Base-by-base conservation (phyloP, 2,329 filamentous ascomycete species). In the Exophiala oligosperma region DNA sequence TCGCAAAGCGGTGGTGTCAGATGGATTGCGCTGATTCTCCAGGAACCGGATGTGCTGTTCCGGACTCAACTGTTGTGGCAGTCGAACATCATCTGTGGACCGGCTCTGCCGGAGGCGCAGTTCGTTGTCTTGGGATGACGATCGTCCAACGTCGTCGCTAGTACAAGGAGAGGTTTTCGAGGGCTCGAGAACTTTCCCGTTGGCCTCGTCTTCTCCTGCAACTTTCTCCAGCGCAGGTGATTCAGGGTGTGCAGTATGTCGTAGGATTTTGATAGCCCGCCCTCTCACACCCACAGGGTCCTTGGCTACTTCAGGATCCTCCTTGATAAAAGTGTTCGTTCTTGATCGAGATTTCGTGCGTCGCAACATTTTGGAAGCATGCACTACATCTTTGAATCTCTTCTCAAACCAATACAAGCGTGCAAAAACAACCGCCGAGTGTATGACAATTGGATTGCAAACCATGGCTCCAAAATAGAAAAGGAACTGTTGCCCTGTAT, bases 381-480 rank as follows among this genome's bases (percentile, higher is more conserved):
- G 81, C 12, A 89, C 92, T 64, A 96, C 84, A 67, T 90, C 82
- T 70, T 96, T 89, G 71, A 99, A 97, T 6, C 92, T 85, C 74
- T 95, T 96, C 74, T 99, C 92, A 71, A 99, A 99, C 93, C 93
- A 99, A 75, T 96, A 97, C 1, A 99, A 79, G 26, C 94, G 89
- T 12, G 97, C 81, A 67, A 96, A 93, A 6, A 99, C 94, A 46
- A 99, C 91, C 46, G 85, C 89, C 1, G 89, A 85, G 69, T 96
- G 86, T 67, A 96, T 87, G 48, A 89, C 87, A 61, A 96, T 94
- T 0, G 92, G 92, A 51, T 91, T 96, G 26, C 88, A 86, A 11
- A 91, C 67, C 79, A 91, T 87, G 3, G 88, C 79, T 41, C 90
- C 79, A 5, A 92, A 68, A 67, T 88, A 92, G 26, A 95, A 76